Evolutionary conservation across 495 filamentous ascomycete genomes (phyloP).

Genomic region (Penicillium silybi): DNA sequence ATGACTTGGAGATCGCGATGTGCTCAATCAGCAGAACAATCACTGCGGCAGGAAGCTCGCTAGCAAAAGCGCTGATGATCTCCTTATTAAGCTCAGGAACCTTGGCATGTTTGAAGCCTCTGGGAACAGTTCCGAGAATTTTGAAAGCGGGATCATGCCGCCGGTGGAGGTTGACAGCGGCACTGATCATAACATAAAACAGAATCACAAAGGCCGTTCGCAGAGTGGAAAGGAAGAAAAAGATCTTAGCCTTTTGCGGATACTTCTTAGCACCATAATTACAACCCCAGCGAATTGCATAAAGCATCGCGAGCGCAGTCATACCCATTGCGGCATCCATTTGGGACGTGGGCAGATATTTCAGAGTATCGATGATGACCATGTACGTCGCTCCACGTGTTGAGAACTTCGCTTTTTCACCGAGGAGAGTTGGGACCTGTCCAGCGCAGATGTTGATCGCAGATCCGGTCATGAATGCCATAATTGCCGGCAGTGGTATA

Average conservation of each 20-base stretch:
- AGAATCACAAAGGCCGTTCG: slow-evolving; percentile 89
- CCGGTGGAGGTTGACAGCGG: slow-evolving; percentile 64
- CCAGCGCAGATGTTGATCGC: slow-evolving; percentile 85
- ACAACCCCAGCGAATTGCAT: slow-evolving; percentile 68
- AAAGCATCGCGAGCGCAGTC: slow-evolving; percentile 78
- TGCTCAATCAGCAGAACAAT: slow-evolving; percentile 95
- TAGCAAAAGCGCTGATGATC: slow-evolving; percentile 58
- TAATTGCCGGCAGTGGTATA: slow-evolving; percentile 85
- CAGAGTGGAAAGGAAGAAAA: slow-evolving; percentile 86
- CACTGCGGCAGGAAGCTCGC: slow-evolving; percentile 69
- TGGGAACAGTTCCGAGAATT: not conserved
- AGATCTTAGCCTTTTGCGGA: slow-evolving; percentile 56
- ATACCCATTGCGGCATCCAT: slow-evolving; percentile 88
- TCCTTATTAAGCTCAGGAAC: not conserved
- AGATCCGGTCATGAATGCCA: slow-evolving; percentile 96
- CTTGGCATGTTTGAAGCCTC: slow-evolving; percentile 9
- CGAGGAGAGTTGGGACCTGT: slow-evolving; percentile 80
- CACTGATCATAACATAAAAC: slow-evolving; percentile 89
- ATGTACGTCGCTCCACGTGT: slow-evolving; percentile 75
- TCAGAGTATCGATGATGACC: slow-evolving; percentile 82
- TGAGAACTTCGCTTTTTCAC: slow-evolving; percentile 65
- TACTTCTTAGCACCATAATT: slow-evolving; percentile 38
- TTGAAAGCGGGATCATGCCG: slow-evolving; percentile 46
- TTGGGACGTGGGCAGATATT: slow-evolving; percentile 59
- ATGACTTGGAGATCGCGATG: slow-evolving; percentile 95